Conservation (phyloP, 2,329 filamentous ascomycete species). For the Fusarium transvaalense region DNA sequence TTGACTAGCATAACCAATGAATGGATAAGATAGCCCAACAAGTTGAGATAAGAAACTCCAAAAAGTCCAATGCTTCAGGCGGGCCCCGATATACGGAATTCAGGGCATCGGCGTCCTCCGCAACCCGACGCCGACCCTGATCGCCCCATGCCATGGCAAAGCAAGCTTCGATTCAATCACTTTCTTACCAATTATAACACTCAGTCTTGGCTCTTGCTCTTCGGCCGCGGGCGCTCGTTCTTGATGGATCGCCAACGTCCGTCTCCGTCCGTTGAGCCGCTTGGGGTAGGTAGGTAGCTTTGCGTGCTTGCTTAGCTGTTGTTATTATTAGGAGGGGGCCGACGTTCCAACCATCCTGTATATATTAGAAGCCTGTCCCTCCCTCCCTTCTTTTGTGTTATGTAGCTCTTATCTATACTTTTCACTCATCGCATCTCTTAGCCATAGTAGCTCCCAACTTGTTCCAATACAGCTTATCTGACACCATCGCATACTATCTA, state of each 20-base stretch:
- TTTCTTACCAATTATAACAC: slow-evolving; percentile 26
- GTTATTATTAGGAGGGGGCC: slow-evolving; percentile 33
- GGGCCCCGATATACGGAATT: slow-evolving; percentile 35
- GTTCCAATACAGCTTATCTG: slow-evolving; percentile 19
- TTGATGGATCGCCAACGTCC: slow-evolving; percentile 47
- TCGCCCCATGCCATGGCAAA: slow-evolving; percentile 44
- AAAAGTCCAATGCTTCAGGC: slow-evolving; percentile 30
- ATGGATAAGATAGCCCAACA: slow-evolving; percentile 27
- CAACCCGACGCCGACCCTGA: slow-evolving; percentile 41
- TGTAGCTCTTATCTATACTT: slow-evolving; percentile 2
- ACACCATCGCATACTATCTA: slow-evolving; percentile 9
- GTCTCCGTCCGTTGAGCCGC: slow-evolving; percentile 40
- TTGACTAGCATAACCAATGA: not conserved
- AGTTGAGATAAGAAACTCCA: slow-evolving; percentile 30
- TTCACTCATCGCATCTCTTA: slow-evolving; percentile 1
- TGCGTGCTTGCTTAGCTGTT: slow-evolving; percentile 15
- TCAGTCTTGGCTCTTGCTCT: slow-evolving; percentile 18
- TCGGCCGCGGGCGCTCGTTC: slow-evolving; percentile 43
- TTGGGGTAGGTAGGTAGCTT: slow-evolving; percentile 14
- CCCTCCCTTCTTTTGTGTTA: slow-evolving; percentile 4
- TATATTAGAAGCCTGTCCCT: slow-evolving; percentile 39
- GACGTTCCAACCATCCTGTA: slow-evolving; percentile 33
- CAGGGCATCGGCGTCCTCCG: slow-evolving; percentile 49
- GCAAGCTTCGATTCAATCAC: slow-evolving; percentile 33
- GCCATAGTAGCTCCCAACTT: slow-evolving; percentile 5